Evolutionary conservation across 352 stramenopile genomes (phyloP).

Genomic region (Blastocystis sp.): DNA sequence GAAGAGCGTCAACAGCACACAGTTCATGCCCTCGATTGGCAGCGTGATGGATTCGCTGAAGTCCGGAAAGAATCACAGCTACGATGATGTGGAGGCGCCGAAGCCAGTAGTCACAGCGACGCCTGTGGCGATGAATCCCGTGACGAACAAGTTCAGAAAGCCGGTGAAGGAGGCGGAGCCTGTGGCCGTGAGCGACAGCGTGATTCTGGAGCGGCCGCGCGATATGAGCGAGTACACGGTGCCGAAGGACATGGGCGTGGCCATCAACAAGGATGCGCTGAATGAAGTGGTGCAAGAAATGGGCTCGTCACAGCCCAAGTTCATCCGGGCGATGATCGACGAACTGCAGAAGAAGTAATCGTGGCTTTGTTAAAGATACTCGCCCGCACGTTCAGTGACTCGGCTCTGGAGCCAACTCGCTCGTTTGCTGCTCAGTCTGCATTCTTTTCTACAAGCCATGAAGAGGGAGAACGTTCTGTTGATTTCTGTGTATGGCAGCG

Average conservation of each 20-base stretch:
- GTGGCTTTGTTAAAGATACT: background rate
- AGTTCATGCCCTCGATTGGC: slow-evolving; percentile 38
- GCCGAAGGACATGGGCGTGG: slow-evolving; percentile 59
- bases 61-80: slow-evolving; percentile 49
- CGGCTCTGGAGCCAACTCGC: background rate
- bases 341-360: slow-evolving; percentile 39
- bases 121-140: background rate
- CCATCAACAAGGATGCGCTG: slow-evolving; percentile 59
- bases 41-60: slow-evolving; percentile 48
- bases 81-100: slow-evolving; percentile 17
- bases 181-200: background rate
- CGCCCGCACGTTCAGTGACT: background rate
- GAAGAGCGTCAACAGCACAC: background rate
- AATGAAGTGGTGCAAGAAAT: slow-evolving; percentile 57
- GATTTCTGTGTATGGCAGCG: slow-evolving; percentile 25
- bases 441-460: background rate
- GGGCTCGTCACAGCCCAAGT: slow-evolving; percentile 27
- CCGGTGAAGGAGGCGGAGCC: background rate
- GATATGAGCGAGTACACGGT: slow-evolving; percentile 64
- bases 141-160: background rate
- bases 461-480: slow-evolving; percentile 59
- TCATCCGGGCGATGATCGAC: slow-evolving; percentile 49
- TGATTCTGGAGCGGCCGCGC: background rate
- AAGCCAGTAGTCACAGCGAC: background rate
- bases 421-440: background rate